These are phyloP conservation scores for Ogataea corticis DNA, from an alignment of 805 yeast species.

Conservation along the genomic window DNA sequence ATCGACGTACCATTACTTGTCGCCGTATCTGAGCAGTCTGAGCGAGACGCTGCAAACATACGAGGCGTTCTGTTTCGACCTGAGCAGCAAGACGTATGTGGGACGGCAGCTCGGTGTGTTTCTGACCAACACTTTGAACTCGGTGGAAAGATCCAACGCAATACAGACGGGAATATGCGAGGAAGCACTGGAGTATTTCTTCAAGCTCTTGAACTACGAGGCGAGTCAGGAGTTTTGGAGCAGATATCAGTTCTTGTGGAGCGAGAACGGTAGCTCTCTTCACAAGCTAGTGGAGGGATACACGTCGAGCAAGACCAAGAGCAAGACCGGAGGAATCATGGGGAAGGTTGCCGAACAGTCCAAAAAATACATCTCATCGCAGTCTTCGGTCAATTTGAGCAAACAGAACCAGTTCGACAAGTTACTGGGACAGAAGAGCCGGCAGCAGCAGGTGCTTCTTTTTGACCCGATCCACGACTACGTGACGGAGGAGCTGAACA, in stretches of 20 bases:
- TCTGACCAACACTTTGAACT: constrained; percentile 50
- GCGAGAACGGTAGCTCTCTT: constrained; percentile 43
- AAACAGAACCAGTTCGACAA: constrained; percentile 39
- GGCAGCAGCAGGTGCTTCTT: constrained; percentile 44
- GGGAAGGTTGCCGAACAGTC: constrained; percentile 44
- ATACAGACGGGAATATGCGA: constrained; percentile 48
- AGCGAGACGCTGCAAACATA: constrained; percentile 39
- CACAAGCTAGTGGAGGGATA: constrained; percentile 42
- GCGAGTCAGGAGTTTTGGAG: constrained; percentile 34
- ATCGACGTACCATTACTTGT: constrained; percentile 28
- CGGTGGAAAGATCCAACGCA: constrained; percentile 49
- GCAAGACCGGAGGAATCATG: constrained; percentile 45
- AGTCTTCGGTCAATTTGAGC: constrained; percentile 19
- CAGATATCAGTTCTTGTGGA: constrained; percentile 48
- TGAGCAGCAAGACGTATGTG: constrained; percentile 34
- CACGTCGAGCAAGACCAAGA: constrained; percentile 39
- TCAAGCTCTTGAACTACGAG: constrained; percentile 42
- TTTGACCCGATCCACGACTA: constrained; percentile 58
- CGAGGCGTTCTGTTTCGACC: constrained; percentile 48
- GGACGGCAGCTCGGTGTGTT: constrained; percentile 55
- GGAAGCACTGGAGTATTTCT: constrained; percentile 47
- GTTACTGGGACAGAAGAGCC: constrained; percentile 48
- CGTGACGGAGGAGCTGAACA: constrained; percentile 43
- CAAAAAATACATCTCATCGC: constrained; percentile 33
- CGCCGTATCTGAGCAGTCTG: constrained; percentile 21